Evolutionary conservation across 2,329 filamentous ascomycete genomes (phyloP), one percentile per base, ranked within the genome.

Genomic region (Talaromyces funiculosus): DNA sequence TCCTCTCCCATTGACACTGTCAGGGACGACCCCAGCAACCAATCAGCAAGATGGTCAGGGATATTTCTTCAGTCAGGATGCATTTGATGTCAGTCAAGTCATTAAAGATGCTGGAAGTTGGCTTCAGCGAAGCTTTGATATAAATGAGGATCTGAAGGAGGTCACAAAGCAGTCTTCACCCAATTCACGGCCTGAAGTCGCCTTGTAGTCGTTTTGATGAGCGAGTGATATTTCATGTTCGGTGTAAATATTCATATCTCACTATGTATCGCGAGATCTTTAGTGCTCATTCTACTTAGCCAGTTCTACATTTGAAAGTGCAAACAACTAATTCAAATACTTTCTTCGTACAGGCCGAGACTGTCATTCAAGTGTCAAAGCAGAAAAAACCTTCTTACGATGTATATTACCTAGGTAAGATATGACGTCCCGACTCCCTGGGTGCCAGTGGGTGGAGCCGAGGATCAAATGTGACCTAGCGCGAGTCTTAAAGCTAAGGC

Each of bases 71-170:
- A 70, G 68, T 40, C 60, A 64, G 10, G 73, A 77, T 9, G 71
- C 68, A n/a, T 78, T 79, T 55, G 72, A 78, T 59, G 69, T 78
- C 4, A 75, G 70, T 45, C 73, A 76, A 64, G 76, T 75, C 1
- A 77, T 80, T n/a, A 73, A 73, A 5, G 77, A 79, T 59, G 69
- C 76, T 9, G 77, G 77, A 4, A 78, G 75, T 62, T 79, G 75
- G 69, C 65, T 80, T n/a, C 73, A 72, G 38, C 70, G 77, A 55
- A 77, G 73, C 61, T 78, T 76, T 64, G 75, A 78, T 61, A 67
- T 76, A 20, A 71, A 75, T 58, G 72, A 70, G 55, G 73, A 78
- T 6, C 61, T 69, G 43, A 63, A 63, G 42, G 60, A 64, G 6
- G 61, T 62, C 45, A 65, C 60, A 35, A 43, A 43, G 33, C 60